Evolutionary conservation across 2,329 filamentous ascomycete genomes (phyloP).

Genomic region (Cordyceps fumosorosea): DNA sequence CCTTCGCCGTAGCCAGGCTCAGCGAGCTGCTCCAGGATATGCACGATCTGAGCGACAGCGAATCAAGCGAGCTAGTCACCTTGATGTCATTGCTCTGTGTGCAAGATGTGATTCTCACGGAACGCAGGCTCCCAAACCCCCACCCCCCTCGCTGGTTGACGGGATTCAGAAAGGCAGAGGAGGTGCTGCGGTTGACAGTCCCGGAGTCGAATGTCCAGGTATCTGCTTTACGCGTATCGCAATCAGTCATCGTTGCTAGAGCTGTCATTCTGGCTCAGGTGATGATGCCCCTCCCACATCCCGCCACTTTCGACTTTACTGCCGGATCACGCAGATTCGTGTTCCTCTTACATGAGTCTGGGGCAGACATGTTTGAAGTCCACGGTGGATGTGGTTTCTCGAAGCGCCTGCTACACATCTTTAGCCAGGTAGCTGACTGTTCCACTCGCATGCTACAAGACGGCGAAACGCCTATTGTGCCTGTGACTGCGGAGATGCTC

Average conservation of each 20-base stretch:
- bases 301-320: slow-evolving; percentile 22
- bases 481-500: slow-evolving; percentile 24
- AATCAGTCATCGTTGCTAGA: slow-evolving; percentile 33
- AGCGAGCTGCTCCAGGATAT: slow-evolving; percentile 22
- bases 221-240: slow-evolving; percentile 28
- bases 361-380: slow-evolving; percentile 29
- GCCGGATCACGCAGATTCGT: slow-evolving; percentile 27
- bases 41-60: slow-evolving; percentile 15
- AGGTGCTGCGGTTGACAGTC: slow-evolving; percentile 29
- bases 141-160: slow-evolving; percentile 31
- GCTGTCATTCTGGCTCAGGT: slow-evolving; percentile 33
- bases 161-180: slow-evolving; percentile 30
- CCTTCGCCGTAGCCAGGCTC: slow-evolving; percentile 25
- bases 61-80: slow-evolving; percentile 29
- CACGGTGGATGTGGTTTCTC: slow-evolving; percentile 38
- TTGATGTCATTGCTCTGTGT: slow-evolving; percentile 32
- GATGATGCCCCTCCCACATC: slow-evolving; percentile 27
- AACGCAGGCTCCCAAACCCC: slow-evolving; percentile 28
- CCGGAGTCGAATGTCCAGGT: slow-evolving; percentile 28
- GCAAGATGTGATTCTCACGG: slow-evolving; percentile 33
- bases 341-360: slow-evolving; percentile 33
- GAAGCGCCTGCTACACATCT: slow-evolving; percentile 30
- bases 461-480: slow-evolving; percentile 26
- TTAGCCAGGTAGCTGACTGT: slow-evolving; percentile 33
- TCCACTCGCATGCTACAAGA: slow-evolving; percentile 29